Evolutionary conservation across 1,284 basidiomycete species (phyloP).

Genomic region (Ustilago xerochloae): DNA sequence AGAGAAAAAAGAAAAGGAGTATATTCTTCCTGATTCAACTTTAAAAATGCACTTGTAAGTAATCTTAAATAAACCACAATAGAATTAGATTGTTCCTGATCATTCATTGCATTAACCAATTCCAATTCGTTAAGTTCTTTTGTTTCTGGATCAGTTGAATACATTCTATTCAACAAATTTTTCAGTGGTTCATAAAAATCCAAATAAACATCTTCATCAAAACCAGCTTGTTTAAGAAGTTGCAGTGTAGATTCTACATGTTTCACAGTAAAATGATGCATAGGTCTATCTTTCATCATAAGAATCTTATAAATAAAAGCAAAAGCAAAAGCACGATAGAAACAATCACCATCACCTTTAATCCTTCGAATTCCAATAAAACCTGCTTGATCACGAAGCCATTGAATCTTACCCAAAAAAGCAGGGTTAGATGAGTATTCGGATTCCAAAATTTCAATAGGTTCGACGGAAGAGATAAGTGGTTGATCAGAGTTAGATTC

Average conservation of each 20-base stretch:
- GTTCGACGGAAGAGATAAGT: slow-evolving; percentile 47
- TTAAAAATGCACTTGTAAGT: slow-evolving; percentile 55
- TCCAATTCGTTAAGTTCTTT: slow-evolving; percentile 47
- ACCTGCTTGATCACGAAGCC: slow-evolving; percentile 45
- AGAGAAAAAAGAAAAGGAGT: slow-evolving; percentile 57
- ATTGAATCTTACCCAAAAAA: slow-evolving; percentile 54
- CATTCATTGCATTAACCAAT: slow-evolving; percentile 56
- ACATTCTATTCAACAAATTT: slow-evolving; percentile 44
- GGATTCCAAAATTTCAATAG: slow-evolving; percentile 46
- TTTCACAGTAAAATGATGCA: slow-evolving; percentile 50
- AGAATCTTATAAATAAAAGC: slow-evolving; percentile 55
- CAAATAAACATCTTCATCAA: slow-evolving; percentile 47
- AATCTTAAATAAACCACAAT: slow-evolving; percentile 63
- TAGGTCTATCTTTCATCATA: slow-evolving; percentile 46
- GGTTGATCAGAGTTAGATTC: slow-evolving; percentile 33
- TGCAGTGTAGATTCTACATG: slow-evolving; percentile 54
- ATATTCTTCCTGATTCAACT: slow-evolving; percentile 58
- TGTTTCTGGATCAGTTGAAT: slow-evolving; percentile 42
- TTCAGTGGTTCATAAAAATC: slow-evolving; percentile 62
- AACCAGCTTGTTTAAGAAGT: slow-evolving; percentile 54
- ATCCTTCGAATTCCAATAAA: slow-evolving; percentile 53
- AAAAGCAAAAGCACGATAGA: slow-evolving; percentile 63
- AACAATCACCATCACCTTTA: slow-evolving; percentile 65
- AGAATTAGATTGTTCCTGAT: slow-evolving; percentile 58
- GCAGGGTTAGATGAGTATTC: slow-evolving; percentile 47